A percentile compares a stretch with the other conserved stretches of the same genome.
These are phyloP conservation scores for Epichloe amarillans DNA, from an alignment of 2,329 filamentous ascomycete species.

Conservation along the genomic window DNA sequence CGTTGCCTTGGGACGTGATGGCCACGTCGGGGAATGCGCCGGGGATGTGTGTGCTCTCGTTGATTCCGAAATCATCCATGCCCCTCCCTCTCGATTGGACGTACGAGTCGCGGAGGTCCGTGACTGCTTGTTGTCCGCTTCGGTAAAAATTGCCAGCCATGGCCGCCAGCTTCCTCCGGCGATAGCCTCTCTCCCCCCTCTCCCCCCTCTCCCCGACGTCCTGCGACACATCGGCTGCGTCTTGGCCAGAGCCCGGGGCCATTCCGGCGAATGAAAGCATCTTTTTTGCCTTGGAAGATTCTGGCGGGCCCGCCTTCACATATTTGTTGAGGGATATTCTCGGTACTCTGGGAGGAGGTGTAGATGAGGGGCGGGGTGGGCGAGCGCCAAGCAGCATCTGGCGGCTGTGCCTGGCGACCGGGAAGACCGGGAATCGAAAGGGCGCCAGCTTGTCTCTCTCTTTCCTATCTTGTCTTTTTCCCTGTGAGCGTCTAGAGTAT, in stretches of 20 bases:
- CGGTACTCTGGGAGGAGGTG: not conserved
- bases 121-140: conserved; percentile 42
- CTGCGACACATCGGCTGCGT: conserved; percentile 13
- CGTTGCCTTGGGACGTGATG: conserved; percentile 66
- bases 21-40: conserved; percentile 74
- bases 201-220: conserved; percentile 13
- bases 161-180: conserved; percentile 63
- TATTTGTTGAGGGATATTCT: conserved; percentile 16
- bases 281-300: conserved; percentile 14
- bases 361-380: not conserved
- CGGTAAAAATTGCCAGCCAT: conserved; percentile 43
- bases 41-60: conserved; percentile 38
- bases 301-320: conserved; percentile 19
- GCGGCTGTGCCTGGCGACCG: conserved; percentile 27
- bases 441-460: conserved; percentile 26
- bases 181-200: conserved; percentile 36
- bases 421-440: conserved; percentile 26
- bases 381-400: conserved; percentile 29
- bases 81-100: conserved; percentile 33
- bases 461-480: too few species aligned
- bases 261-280: conserved; percentile 15
- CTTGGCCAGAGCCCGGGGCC: conserved; percentile 16
- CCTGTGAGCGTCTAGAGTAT: too few species aligned
- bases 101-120: conserved; percentile 45
- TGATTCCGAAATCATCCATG: conserved; percentile 16